These are phyloP conservation scores for Ophiostoma piceae DNA, from an alignment of 2,329 filamentous ascomycete species.

Conservation along the genomic window DNA sequence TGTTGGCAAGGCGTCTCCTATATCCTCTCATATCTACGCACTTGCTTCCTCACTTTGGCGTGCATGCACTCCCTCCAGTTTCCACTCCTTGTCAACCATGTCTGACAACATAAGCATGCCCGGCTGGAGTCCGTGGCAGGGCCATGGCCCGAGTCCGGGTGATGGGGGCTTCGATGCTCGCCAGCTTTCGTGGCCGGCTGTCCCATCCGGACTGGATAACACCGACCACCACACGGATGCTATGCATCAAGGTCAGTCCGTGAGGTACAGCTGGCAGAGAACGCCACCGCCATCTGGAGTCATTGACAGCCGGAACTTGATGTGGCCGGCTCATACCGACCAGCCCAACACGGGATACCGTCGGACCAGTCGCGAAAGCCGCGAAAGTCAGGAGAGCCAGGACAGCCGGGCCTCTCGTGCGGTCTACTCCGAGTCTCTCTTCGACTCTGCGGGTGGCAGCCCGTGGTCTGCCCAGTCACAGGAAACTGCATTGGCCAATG, in stretches of 20 bases:
- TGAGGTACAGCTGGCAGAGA: not conserved
- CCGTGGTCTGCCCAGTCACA: not conserved
- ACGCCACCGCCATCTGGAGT: not conserved
- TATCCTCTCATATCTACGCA: too few species aligned
- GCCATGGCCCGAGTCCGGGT: not conserved
- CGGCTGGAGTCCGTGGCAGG: not conserved
- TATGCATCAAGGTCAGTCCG: not conserved
- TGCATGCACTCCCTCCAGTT: not conserved
- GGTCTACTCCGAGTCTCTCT: not conserved
- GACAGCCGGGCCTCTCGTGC: not conserved
- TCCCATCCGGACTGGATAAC: not conserved
- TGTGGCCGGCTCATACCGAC: not conserved
- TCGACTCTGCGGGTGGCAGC: not conserved
- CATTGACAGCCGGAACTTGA: not conserved
- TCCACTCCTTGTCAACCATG: not conserved
- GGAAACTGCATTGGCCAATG: not conserved
- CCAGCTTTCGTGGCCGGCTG: not conserved
- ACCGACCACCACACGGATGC: not conserved
- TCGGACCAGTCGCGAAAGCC: too few species aligned
- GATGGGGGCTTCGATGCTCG: not conserved
- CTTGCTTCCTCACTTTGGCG: constrained; percentile 4
- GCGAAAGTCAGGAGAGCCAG: too few species aligned
- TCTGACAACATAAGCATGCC: not conserved
- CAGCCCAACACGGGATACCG: not conserved
- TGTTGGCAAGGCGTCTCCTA: too few species aligned